These are phyloP conservation scores for Misopates orontium DNA, from an alignment of 257 asterid genomes.

Conservation along the genomic window DNA sequence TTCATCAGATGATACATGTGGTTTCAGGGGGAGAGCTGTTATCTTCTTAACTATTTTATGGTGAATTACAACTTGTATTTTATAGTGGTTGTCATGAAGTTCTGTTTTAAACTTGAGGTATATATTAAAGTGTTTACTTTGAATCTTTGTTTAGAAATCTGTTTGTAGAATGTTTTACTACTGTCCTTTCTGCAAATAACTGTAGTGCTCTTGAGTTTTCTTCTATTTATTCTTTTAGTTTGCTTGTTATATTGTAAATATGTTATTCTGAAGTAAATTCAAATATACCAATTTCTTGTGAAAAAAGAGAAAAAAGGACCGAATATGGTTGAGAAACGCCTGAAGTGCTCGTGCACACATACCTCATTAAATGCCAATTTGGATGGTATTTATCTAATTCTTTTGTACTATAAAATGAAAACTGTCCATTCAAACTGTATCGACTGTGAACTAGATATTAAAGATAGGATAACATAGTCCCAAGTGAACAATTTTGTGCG, in stretches of 20 bases:
- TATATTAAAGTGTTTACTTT: conserved; percentile 26
- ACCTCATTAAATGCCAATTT: too few relatives aligned
- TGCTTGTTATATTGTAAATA: background rate
- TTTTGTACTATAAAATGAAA: too few relatives aligned
- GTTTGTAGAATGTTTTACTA: background rate
- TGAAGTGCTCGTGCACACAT: too few relatives aligned
- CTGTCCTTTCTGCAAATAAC: background rate
- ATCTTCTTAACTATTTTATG: conserved; percentile 2
- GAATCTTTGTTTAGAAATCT: conserved; percentile 19
- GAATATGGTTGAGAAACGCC: too few relatives aligned
- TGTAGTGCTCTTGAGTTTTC: background rate
- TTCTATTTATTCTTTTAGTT: background rate
- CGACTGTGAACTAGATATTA: too few relatives aligned
- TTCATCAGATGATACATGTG: conserved; percentile 13
- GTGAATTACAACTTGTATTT: conserved; percentile 17
- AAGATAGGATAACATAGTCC: too few relatives aligned
- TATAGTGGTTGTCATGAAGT: conserved; percentile 15
- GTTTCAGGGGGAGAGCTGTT: conserved; percentile 23
- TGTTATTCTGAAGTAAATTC: too few relatives aligned
- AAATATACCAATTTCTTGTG: too few relatives aligned
- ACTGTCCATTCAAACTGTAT: too few relatives aligned
- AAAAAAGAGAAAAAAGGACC: too few relatives aligned
- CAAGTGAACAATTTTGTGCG: too few relatives aligned
- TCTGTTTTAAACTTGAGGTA: conserved; percentile 22
- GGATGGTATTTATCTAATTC: too few relatives aligned